These are phyloP conservation scores for Lobulomyces angularis DNA, from an alignment of 192 early-diverging fungal genomes.

Conservation along the genomic window DNA sequence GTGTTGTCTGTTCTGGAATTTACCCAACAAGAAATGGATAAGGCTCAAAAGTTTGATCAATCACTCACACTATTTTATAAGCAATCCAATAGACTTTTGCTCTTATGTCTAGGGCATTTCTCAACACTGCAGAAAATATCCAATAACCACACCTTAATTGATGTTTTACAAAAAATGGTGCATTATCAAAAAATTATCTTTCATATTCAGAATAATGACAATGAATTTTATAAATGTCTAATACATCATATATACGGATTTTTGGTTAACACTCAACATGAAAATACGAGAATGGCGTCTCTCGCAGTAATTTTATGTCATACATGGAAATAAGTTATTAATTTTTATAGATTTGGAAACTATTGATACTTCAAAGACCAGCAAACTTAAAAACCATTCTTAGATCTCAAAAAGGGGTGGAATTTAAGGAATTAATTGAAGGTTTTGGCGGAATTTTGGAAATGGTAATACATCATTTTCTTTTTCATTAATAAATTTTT, in stretches of 20 bases:
- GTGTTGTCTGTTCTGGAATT: not conserved
- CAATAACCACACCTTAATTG: slow-evolving; percentile 22
- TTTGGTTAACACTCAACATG: slow-evolving; percentile 25
- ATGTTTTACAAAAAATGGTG: slow-evolving; percentile 41
- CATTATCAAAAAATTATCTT: slow-evolving; percentile 51
- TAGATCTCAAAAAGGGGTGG: slow-evolving; percentile 15
- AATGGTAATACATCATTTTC: slow-evolving; percentile 20
- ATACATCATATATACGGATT: slow-evolving; percentile 48
- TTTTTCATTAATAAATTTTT: slow-evolving; percentile 1
- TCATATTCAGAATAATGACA: slow-evolving; percentile 33
- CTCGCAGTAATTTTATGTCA: slow-evolving; percentile 32
- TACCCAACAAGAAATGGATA: not conserved
- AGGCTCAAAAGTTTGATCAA: not conserved
- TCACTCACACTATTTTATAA: too few relatives aligned
- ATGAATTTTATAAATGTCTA: slow-evolving; percentile 51
- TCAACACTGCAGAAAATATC: not conserved
- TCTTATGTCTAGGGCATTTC: slow-evolving; percentile 10
- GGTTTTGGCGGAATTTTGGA: slow-evolving; percentile 42
- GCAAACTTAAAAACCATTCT: slow-evolving; percentile 25
- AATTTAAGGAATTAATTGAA: slow-evolving; percentile 36
- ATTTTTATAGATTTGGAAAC: slow-evolving; percentile 38
- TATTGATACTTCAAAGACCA: slow-evolving; percentile 45
- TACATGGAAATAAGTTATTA: slow-evolving; percentile 3
- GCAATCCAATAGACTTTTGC: slow-evolving; percentile 8
- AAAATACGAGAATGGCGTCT: slow-evolving; percentile 21